A percentile compares a stretch with the other conserved stretches of the same genome.
Conservation (phyloP, 768 basidiomycete species). For the Termitomyces sp. region DNA sequence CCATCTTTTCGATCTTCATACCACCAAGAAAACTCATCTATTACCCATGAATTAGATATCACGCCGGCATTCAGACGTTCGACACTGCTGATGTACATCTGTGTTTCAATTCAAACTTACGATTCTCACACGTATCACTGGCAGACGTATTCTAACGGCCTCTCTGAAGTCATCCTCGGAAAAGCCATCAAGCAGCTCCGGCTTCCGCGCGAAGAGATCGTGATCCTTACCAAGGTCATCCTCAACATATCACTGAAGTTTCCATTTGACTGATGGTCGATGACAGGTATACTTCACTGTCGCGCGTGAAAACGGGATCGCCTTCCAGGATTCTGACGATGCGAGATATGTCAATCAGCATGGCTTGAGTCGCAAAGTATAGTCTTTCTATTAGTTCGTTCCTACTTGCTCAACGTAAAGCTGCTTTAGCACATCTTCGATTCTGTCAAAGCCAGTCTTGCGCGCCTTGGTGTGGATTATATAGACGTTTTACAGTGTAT, state of each 20-base stretch:
- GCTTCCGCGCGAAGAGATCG: slow-evolving; percentile 70
- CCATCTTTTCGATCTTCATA: background rate
- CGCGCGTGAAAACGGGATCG: slow-evolving; percentile 15
- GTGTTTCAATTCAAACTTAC: background rate
- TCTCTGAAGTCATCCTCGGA: slow-evolving; percentile 63
- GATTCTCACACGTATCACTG: background rate
- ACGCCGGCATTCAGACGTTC: slow-evolving; percentile 61
- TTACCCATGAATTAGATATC: slow-evolving; percentile 31
- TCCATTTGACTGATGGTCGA: background rate
- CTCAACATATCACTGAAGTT: background rate
- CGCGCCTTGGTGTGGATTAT: slow-evolving; percentile 73
- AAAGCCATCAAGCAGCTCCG: slow-evolving; percentile 60
- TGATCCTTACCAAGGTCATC: slow-evolving; percentile 69
- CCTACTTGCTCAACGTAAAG: background rate
- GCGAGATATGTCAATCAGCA: slow-evolving; percentile 53
- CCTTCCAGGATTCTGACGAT: slow-evolving; percentile 24
- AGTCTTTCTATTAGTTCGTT: background rate
- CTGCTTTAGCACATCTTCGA: slow-evolving; percentile 63
- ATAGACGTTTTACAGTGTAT: slow-evolving; percentile 70
- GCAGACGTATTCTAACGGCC: slow-evolving; percentile 62
- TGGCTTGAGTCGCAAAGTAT: slow-evolving; percentile 31
- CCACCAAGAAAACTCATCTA: background rate
- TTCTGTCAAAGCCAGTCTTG: slow-evolving; percentile 52
- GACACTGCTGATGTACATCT: slow-evolving; percentile 39
- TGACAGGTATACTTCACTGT: slow-evolving; percentile 35